These are phyloP conservation scores for Peronospora belbahrii DNA, from an alignment of 352 stramenopile species.

Conservation along the genomic window DNA sequence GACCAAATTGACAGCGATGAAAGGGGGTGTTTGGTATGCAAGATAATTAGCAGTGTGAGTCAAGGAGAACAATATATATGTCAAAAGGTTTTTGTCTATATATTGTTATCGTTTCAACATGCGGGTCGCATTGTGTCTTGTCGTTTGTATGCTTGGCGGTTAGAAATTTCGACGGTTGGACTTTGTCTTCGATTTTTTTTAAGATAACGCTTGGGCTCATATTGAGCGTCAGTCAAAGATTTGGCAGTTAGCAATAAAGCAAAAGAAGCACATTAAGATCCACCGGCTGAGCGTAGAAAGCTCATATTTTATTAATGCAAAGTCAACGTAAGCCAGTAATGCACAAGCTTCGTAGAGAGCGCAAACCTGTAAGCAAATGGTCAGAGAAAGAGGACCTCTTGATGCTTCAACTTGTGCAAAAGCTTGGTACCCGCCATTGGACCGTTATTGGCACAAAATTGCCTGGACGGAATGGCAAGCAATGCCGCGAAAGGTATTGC, in stretches of 20 bases:
- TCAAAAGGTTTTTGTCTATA: too few relatives aligned
- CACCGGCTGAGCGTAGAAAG: conserved; percentile 9
- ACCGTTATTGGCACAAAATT: conserved; percentile 95
- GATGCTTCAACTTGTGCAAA: conserved; percentile 83
- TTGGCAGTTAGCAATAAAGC: conserved; percentile 34
- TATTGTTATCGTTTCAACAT: too few relatives aligned
- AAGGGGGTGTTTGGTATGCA: conserved; percentile 38
- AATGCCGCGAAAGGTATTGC: conserved; percentile 88
- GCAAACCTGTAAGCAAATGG: conserved; percentile 82
- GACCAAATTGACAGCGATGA: conserved; percentile 22
- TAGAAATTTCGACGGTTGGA: conserved; percentile 19
- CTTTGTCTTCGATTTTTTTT: conserved; percentile 39
- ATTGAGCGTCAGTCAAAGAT: conserved; percentile 37
- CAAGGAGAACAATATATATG: background rate
- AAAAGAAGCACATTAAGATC: conserved; percentile 19
- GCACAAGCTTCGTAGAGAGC: conserved; percentile 41
- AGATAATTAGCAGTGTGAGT: conserved; percentile 24
- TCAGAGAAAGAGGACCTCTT: conserved; percentile 85
- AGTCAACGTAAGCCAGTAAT: conserved; percentile 6
- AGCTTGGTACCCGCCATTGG: conserved; percentile 94
- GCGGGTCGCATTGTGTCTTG: too few relatives aligned
- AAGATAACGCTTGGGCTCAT: conserved; percentile 42
- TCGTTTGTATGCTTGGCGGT: conserved; percentile 15
- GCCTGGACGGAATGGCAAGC: conserved; percentile 89
- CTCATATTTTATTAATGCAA: conserved; percentile 9